phyloP scores from a whole-genome alignment of 2,329 filamentous ascomycete genomes.

The Hymenoscyphus occultus region DNA sequence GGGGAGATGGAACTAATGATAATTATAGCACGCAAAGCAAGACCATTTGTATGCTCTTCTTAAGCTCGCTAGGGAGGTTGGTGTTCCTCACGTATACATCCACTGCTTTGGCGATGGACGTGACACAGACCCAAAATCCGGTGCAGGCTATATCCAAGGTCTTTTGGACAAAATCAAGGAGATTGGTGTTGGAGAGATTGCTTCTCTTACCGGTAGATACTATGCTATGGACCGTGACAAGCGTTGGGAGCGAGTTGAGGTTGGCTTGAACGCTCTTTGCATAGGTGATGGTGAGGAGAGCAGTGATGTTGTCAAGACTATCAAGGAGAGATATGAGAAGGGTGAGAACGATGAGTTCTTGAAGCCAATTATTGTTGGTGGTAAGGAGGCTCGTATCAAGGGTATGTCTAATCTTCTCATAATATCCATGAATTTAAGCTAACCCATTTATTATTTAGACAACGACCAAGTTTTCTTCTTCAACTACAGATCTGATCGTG shows the following conservation, averaged over 20 bases:
- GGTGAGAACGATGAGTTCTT: conserved; percentile 96
- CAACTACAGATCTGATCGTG: conserved; percentile 99
- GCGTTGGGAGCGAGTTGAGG: conserved; percentile 92
- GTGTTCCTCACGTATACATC: conserved; percentile 88
- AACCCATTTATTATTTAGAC: conserved; percentile 49
- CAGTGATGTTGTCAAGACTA: conserved; percentile 78
- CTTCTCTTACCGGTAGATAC: conserved; percentile 92
- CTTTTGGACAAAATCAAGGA: conserved; percentile 79
- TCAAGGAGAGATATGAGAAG: conserved; percentile 84
- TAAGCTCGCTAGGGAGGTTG: conserved; percentile 83
- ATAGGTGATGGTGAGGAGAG: conserved; percentile 83
- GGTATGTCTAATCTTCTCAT: conserved; percentile 47
- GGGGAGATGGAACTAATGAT: conserved; percentile 19
- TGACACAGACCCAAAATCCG: conserved; percentile 96
- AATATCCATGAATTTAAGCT: conserved; percentile 9
- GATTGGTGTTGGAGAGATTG: conserved; percentile 81
- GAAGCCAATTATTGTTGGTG: conserved; percentile 93
- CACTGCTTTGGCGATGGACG: conserved; percentile 99
- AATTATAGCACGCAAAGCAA: conserved; percentile 78
- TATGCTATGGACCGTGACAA: conserved; percentile 99
- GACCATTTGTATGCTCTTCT: conserved; percentile 86
- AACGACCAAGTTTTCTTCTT: conserved; percentile 98
- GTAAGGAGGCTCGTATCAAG: conserved; percentile 80
- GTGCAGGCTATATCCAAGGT: conserved; percentile 81
- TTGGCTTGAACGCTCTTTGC: conserved; percentile 80